phyloP scores from a whole-genome alignment of 305 asterid species.

The Caryopteris hybrid region DNA sequence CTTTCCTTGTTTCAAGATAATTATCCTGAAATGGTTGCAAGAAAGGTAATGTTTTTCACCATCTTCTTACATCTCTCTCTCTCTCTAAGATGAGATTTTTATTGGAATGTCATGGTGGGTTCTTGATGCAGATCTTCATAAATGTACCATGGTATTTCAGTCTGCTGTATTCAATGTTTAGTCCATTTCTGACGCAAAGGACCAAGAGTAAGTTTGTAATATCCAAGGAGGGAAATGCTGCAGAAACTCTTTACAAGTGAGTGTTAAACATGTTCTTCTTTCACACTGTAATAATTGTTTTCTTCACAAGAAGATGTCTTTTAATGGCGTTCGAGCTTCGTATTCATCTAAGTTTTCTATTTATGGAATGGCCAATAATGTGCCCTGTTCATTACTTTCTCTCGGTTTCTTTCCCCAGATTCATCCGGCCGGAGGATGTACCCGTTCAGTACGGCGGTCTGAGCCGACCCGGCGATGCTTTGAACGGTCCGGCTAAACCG shows the following conservation, averaged over 20 bases:
- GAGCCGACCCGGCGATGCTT: conserved; percentile 61
- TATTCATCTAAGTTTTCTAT: conserved; percentile 4
- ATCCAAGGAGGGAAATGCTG: conserved; percentile 90
- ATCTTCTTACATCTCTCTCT: too few relatives aligned
- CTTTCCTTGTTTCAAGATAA: conserved; percentile 89
- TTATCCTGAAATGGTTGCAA: conserved; percentile 97
- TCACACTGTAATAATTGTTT: not conserved
- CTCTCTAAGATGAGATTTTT: not conserved
- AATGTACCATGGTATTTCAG: conserved; percentile 97
- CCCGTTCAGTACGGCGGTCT: conserved; percentile 94
- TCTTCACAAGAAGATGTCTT: not conserved
- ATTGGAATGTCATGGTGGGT: not conserved
- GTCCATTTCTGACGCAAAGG: conserved; percentile 92
- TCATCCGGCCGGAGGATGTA: conserved; percentile 73
- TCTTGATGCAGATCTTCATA: conserved; percentile 61
- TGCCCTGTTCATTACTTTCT: not conserved
- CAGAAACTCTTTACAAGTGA: conserved; percentile 90
- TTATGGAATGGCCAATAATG: conserved; percentile 1
- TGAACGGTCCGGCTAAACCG: conserved; percentile 63
- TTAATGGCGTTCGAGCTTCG: conserved; percentile 16
- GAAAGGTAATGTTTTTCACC: conserved; percentile 54
- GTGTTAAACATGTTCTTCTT: too few relatives aligned
- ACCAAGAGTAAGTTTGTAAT: conserved; percentile 95
- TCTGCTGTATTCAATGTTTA: conserved; percentile 85
- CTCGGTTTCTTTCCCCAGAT: conserved; percentile 31